Base-by-base conservation (phyloP, 805 yeast species). In the Metschnikowia shivogae region DNA sequence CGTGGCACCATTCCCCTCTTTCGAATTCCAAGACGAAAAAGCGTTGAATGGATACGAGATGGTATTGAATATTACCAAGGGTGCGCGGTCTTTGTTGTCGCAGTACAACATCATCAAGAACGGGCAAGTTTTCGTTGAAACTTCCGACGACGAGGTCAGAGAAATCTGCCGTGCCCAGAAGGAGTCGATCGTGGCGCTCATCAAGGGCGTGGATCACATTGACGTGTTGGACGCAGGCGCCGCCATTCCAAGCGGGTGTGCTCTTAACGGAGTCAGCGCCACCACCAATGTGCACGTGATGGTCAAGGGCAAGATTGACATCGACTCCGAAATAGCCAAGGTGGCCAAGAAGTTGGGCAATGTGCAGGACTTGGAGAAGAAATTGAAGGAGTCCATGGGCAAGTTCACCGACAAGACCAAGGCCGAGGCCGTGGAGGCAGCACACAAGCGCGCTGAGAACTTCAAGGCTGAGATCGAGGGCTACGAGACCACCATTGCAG, bases 231-330 rank as follows among this genome's bases (percentile, higher is more conserved):
- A 73, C 35, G 53, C 67, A 11, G 67, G 67, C 12, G 65, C 68
- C 20, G 77, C 80, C 20, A 79, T 89, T 50, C 97, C 97, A 56
- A 80, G 81, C 48, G 99, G 99, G 37, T 87, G 96, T 66, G 97
- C 92, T 35, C 77, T 89, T 54, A 82, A 81, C 56, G 79, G 95
- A 45, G 88, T 92, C 47, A 79, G 81, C 47, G 84, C 95, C 39
- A 85, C 80, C 44, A 82, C 88, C 63, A 84, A 81, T 48, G 98
- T 90, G 17, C 96, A 89, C 59, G 80, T 92, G 27, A 76, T 93
- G 63, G 97, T 92, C 46, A 90, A 89, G 76, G 99, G 98, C 44
- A 90, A 86, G 63, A 82, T 93, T 55, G 97, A 92, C 65, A 78
- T 90, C 56, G 97, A 89, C 59, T 85, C 85, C 45, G 98, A 93